Percentiles rank a stretch among this genome's conserved stretches.
Conservation (phyloP, 176 grass and related monocot species). For the Phragmites australis region DNA sequence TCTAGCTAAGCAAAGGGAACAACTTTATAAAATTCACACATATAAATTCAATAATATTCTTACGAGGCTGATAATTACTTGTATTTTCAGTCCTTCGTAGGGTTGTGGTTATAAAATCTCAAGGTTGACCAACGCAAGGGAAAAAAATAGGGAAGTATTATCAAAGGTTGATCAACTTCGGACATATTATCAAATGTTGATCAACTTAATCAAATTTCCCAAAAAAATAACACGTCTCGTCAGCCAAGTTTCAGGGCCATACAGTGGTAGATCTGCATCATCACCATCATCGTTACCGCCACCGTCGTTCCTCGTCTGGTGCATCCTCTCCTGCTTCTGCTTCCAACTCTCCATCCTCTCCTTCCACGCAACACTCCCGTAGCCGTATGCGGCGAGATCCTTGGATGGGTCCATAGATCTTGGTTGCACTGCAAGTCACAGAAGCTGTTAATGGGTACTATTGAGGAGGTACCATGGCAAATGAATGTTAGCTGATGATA, state of each 20-base stretch:
- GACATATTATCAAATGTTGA: too few species aligned
- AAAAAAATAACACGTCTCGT: neutral
- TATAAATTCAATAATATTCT: neutral
- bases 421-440: slow-evolving; percentile 63
- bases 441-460: neutral
- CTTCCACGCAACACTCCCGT: slow-evolving; percentile 95
- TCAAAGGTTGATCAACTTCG: too few species aligned
- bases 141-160: too few species aligned
- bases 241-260: slow-evolving; percentile 28
- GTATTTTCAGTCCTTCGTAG: neutral
- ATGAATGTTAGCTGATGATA: neutral
- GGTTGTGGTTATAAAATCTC: neutral
- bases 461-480: neutral
- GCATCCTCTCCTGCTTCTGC: slow-evolving; percentile 82
- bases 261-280: slow-evolving; percentile 83
- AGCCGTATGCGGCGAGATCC: slow-evolving; percentile 87
- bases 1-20: neutral
- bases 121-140: slow-evolving; percentile 1
- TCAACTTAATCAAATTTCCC: too few species aligned
- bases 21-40: neutral
- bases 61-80: neutral
- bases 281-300: slow-evolving; percentile 50
- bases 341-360: slow-evolving; percentile 94
- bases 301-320: slow-evolving; percentile 58
- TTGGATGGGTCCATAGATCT: slow-evolving; percentile 97